Conservation (phyloP, 2,329 filamentous ascomycete species). For the Monosporascus sp. region DNA sequence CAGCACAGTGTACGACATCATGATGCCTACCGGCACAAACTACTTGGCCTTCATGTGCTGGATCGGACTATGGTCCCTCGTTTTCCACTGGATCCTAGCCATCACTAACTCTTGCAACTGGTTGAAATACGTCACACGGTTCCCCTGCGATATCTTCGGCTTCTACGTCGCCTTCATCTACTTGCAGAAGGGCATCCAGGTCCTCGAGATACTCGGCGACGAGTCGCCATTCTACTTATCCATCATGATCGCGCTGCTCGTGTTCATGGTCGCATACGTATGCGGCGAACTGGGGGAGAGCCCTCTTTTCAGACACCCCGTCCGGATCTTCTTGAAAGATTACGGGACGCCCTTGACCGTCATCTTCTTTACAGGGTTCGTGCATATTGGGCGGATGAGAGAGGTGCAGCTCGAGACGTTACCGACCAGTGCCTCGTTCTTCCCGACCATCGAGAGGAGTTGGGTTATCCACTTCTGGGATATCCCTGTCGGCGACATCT, state of each 20-base stretch:
- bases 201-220: conserved; percentile 69
- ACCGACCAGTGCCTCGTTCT: conserved; percentile 73
- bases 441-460: conserved; percentile 64
- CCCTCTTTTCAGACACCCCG: conserved; percentile 66
- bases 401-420: conserved; percentile 64
- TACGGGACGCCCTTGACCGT: conserved; percentile 81
- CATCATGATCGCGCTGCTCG: conserved; percentile 69
- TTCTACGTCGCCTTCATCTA: conserved; percentile 94
- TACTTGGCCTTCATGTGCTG: conserved; percentile 90
- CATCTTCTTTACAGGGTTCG: conserved; percentile 85
- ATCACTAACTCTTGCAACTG: conserved; percentile 83
- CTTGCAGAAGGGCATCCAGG: conserved; percentile 84
- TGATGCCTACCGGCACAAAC: conserved; percentile 69
- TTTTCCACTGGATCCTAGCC: conserved; percentile 81
- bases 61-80: conserved; percentile 82
- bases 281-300: conserved; percentile 68
- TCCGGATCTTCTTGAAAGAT: conserved; percentile 81
- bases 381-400: conserved; percentile 80
- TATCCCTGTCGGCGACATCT: conserved; percentile 66
- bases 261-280: conserved; percentile 71
- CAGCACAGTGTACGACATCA: conserved; percentile 83
- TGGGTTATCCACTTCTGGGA: conserved; percentile 86
- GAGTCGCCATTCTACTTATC: conserved; percentile 71
- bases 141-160: conserved; percentile 90
- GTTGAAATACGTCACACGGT: conserved; percentile 83